Evolutionary conservation across 179 eudicot genomes (phyloP), one percentile per base, ranked within the genome.

Genomic region (Drosera spatulata): DNA sequence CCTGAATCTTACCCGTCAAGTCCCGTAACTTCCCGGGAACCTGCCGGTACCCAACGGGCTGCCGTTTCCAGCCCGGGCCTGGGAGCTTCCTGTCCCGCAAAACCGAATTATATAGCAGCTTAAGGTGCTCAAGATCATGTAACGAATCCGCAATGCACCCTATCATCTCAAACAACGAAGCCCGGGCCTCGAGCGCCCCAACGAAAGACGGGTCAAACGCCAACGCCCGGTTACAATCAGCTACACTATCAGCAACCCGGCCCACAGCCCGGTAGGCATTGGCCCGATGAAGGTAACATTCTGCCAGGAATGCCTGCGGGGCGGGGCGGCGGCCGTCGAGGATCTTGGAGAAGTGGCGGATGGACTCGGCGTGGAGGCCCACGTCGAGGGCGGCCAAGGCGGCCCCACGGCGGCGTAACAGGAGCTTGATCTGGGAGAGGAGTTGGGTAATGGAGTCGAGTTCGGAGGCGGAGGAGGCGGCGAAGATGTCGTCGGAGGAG

Each of bases 81-180:
- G 95, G 91, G 6, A 85, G 79, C 58, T 81, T 89, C 6, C 91
- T 63, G 59, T 93, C 95, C 5, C 97, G 83, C 15, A 93, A 69
- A 5, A 85, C 78, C 0, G 97, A 80, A 58, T 85, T 86, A 50
- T 81, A 87, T 4, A 93, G 66, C 41, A 93, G 85, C 50, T 89
- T 89, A 39, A 90, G 75, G 68, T 89, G 99, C 69, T 93, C 99
- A 3, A 93, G 83, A 65, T 93, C 99, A 51, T 89, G 99, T 52
- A 93, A 90, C 2, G 88, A 55, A 39, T 93, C 99, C 0, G 97
- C 81, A 41, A 86, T 70, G 57, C 95, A 93, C 65, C 89, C 81
- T 39, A 90, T 79, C 38, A 79, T 58, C 57, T 93, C 97, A 59
- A 84, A 89, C 5, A 93, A 66, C 0, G 82, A 66, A 38, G 97